Evolutionary conservation across 331 rosid genomes (phyloP).

Genomic region (Erythrophleum ivorense): DNA sequence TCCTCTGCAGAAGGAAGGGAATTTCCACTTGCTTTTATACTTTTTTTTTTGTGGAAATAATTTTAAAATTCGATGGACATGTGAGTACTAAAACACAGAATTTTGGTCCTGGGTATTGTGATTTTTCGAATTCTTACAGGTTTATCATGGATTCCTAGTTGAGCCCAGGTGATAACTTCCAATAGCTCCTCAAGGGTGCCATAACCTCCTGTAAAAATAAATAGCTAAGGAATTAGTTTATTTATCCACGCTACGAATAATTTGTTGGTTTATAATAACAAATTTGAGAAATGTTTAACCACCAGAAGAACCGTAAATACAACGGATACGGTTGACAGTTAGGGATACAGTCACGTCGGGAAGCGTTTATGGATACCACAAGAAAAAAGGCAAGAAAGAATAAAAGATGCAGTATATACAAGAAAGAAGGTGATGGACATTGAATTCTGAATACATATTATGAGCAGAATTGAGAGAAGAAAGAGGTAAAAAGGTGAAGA

Average conservation of each 20-base stretch:
- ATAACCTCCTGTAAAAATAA: constrained; percentile 60
- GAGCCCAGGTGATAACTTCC: constrained; percentile 88
- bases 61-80: background rate
- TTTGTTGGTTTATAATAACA: background rate
- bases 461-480: background rate
- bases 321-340: background rate
- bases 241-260: too few relatives aligned
- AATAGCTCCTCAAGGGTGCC: constrained; percentile 76
- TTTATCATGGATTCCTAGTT: constrained; percentile 76
- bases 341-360: background rate
- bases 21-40: too few relatives aligned
- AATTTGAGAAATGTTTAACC: background rate
- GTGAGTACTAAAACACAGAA: background rate
- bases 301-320: too few relatives aligned
- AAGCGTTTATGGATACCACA: too few relatives aligned
- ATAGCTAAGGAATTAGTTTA: too few relatives aligned
- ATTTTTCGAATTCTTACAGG: constrained; percentile 50
- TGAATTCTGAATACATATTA: background rate
- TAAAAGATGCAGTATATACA: too few relatives aligned
- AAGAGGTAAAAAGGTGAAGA: background rate
- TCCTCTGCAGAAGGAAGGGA: too few relatives aligned
- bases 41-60: too few relatives aligned
- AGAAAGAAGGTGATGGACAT: background rate
- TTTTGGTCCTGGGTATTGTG: background rate
- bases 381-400: too few relatives aligned